phyloP scores from a whole-genome alignment of 768 basidiomycete species.

The Jaapia argillacea region DNA sequence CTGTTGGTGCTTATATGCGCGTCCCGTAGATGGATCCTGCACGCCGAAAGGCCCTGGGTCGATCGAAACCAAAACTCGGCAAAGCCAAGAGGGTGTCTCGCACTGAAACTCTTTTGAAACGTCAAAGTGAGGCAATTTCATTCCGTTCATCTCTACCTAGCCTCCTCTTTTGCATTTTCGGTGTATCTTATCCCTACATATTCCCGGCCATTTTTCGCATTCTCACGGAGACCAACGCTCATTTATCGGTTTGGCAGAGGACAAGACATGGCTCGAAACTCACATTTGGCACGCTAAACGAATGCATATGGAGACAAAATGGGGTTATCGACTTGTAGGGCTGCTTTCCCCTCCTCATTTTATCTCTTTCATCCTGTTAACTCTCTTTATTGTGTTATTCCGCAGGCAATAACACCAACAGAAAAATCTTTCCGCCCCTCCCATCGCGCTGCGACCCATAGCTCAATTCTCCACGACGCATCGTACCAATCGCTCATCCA shows the following conservation, averaged over 20 bases:
- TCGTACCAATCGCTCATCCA: constrained; percentile 78
- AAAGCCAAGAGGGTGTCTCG: constrained; percentile 46
- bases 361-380: neutral
- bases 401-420: constrained; percentile 73
- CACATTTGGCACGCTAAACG: constrained; percentile 97
- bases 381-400: neutral
- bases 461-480: constrained; percentile 82
- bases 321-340: constrained; percentile 81
- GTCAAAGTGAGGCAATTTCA: constrained; percentile 64
- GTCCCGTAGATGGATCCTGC: constrained; percentile 40
- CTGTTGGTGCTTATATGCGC: neutral
- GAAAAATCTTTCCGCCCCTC: constrained; percentile 91
- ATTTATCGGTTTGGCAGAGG: constrained; percentile 32
- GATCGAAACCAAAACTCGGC: constrained; percentile 51
- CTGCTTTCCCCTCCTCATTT: neutral
- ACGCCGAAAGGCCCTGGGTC: constrained; percentile 28
- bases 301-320: constrained; percentile 88
- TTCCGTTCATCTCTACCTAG: neutral
- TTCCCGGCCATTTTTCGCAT: too few species aligned
- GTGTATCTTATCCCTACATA: neutral
- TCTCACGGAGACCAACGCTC: neutral
- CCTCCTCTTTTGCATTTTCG: neutral
- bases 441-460: constrained; percentile 79
- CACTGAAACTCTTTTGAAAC: constrained; percentile 50
- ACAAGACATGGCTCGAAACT: constrained; percentile 91